Base-by-base conservation (phyloP, 192 early-diverging fungal genomes). In the Backusella morwellensis region DNA sequence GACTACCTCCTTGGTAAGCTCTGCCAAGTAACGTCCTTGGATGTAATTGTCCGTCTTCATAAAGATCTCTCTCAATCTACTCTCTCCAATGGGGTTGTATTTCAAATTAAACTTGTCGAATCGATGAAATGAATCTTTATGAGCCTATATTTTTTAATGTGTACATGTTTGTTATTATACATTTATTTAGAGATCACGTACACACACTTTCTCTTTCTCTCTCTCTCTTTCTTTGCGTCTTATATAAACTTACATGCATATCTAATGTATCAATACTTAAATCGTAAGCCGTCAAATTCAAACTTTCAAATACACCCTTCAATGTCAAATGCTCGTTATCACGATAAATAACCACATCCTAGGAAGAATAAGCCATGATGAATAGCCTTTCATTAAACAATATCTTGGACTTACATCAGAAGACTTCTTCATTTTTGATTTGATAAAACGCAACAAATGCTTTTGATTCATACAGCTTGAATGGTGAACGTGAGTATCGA, bases 61-160 rank as follows among this genome's bases (percentile, higher is more conserved):
- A 76, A 98, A 98, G 72, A 98, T 97, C 81, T 97, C 96, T 67
- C 97, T 85, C 59, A 98, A 83, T 74, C 97, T 95, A 41, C 94
- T 96, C 81, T 97, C 96, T 32, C 97, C 97, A 63, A 98, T 82
- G 9, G 97, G 97, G 73, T 97, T 97, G 81, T 98, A 98, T 81
- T 98, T 97, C 29, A 96, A 83, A 79, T 98, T 98, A 88, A 98
- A 98, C 82, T 97, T 97, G 86, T 97, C 97, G 73, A 98, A 97
- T 44, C 95, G 87, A 85, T 98, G 96, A 87, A 97, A 98, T 3
- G 96, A 94, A 85, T 95, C 95, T 70, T 96, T 95, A 86, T 98
- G 96, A 1, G 96, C 80, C 78, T 80, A 44, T 72, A 40, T 6
- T 38, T 21, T 2, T 32, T 32, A 32, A 32, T 32, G 32, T 32